Evolutionary conservation across 176 grass and related monocot genomes (phyloP).

Genomic region (Aegilops umbellulata): DNA sequence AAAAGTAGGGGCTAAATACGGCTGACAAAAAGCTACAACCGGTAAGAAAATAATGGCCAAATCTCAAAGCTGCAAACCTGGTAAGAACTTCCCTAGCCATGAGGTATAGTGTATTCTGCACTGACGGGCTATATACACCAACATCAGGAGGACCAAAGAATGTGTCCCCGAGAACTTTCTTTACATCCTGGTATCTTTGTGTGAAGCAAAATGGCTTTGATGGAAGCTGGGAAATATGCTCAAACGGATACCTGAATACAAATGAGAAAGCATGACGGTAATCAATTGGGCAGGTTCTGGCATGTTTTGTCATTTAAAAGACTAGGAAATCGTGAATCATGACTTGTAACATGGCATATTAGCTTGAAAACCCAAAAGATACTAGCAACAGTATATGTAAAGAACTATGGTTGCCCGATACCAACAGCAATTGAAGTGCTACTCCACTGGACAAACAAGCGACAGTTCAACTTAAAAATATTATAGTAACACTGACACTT

Average conservation of each 20-base stretch:
- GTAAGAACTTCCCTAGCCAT: slow-evolving; percentile 84
- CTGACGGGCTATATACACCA: slow-evolving; percentile 91
- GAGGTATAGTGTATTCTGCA: slow-evolving; percentile 87
- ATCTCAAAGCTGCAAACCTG: slow-evolving; percentile 44
- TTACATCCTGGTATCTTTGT: slow-evolving; percentile 74
- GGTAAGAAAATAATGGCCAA: neutral
- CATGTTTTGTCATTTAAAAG: slow-evolving; percentile 3
- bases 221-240: slow-evolving; percentile 61
- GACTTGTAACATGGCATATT: neutral
- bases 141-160: slow-evolving; percentile 83
- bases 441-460: neutral
- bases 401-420: neutral
- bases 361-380: neutral
- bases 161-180: slow-evolving; percentile 67
- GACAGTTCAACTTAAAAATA: neutral
- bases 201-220: slow-evolving; percentile 81
- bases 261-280: neutral
- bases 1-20: neutral
- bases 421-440: neutral
- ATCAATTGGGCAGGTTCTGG: neutral
- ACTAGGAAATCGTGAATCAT: neutral
- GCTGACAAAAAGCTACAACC: neutral
- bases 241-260: slow-evolving; percentile 68
- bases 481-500: neutral
- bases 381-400: neutral